phyloP scores from a whole-genome alignment of 208 protist genomes.

The Tritrichomonas foetus region DNA sequence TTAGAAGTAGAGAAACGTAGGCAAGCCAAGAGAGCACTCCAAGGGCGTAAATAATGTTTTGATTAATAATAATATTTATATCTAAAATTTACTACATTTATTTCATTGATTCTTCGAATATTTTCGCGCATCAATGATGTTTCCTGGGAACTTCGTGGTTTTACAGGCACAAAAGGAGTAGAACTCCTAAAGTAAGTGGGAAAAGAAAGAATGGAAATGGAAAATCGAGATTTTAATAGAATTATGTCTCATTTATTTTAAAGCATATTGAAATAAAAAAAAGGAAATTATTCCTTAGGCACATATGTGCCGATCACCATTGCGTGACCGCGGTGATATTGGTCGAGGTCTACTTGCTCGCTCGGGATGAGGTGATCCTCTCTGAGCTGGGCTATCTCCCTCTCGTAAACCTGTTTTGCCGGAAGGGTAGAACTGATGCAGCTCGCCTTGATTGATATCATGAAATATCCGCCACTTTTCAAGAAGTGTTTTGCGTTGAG shows the following conservation, averaged over 20 bases:
- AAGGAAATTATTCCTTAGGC: not conserved
- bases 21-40: not conserved
- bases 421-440: slow-evolving; percentile 99
- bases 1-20: not conserved
- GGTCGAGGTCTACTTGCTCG: slow-evolving; percentile 96
- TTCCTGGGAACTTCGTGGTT: too few relatives aligned
- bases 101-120: too few relatives aligned
- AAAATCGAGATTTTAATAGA: too few relatives aligned
- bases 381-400: slow-evolving; percentile 89
- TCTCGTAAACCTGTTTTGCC: slow-evolving; percentile 89
- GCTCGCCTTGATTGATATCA: slow-evolving; percentile 99
- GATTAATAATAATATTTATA: not conserved
- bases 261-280: too few relatives aligned
- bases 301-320: slow-evolving; percentile 69
- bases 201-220: too few relatives aligned
- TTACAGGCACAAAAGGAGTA: too few relatives aligned
- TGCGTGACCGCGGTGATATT: slow-evolving; percentile 98
- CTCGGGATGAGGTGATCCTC: slow-evolving; percentile 89
- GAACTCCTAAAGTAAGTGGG: too few relatives aligned
- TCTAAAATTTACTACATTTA: too few relatives aligned
- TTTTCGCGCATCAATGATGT: too few relatives aligned
- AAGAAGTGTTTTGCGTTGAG: slow-evolving; percentile 98
- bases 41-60: not conserved
- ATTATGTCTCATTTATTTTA: too few relatives aligned
- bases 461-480: slow-evolving; percentile 96